Base-by-base conservation (phyloP, 306 rosid species). In the Sicyos baderoa region DNA sequence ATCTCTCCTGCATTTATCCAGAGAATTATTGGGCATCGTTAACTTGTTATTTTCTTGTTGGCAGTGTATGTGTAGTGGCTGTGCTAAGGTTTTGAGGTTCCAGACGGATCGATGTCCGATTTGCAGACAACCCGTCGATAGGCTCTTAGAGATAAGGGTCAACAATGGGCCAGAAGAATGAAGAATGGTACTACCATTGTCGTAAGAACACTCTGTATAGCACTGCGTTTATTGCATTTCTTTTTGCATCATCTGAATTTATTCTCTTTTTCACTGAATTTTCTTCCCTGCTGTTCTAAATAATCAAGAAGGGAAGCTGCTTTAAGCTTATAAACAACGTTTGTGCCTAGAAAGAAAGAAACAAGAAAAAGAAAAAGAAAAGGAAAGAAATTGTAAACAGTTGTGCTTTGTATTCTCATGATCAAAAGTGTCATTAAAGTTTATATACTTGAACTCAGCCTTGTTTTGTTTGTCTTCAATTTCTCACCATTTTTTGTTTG, bases 71-170 rank as follows among this genome's bases (percentile, higher is more conserved):
- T 94, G 99, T 78, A 88, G 86, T 22, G 91, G 77, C 32, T 94
- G 99, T 70, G 97, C 99, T 19, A 90, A 86, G 86, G 91, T 90
- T 66, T 83, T 94, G 87, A 81, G 90, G 80, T 80, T 82, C 72
- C 99, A 90, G 84, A 88, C 99, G 45, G 82, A 85, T 79, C 80
- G 96, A 25, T 94, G 99, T 74, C 99, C 99, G 10, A 94, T 94
- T 45, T 94, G 99, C 87, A 83, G 99, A 75, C 99, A 94, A 79
- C 95, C 95, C n/a, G 88, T 90, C 14, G 96, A 94, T 80, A 84
- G 92, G 87, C 99, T 90, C 80, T 71, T 90, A 87, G 96, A 94
- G 88, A 94, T 94, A 76, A 88, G 73, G 82, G 94, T 90, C 72
- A 87, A 54, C 79, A 77, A 72, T 66, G 88, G 83, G 42, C 68